phyloP scores from a whole-genome alignment of 306 rosid genomes.

The Begonia peltatifolia region DNA sequence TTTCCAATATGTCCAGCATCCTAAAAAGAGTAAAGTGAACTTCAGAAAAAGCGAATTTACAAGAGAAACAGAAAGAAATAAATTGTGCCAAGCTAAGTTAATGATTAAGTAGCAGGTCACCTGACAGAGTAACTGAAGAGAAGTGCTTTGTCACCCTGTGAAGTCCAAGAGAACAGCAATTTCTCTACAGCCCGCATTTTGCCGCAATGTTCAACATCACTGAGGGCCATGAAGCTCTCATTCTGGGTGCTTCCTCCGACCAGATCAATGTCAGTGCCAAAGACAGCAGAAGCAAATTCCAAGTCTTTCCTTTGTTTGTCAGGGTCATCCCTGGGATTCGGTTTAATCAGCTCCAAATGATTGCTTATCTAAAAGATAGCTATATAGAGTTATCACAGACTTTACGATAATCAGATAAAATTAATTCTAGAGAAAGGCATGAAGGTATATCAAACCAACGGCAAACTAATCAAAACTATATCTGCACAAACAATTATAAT shows the following conservation, averaged over 20 bases:
- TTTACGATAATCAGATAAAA: too few species aligned
- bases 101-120: constrained; percentile 12
- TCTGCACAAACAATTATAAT: too few species aligned
- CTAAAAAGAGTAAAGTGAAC: constrained; percentile 26
- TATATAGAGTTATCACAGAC: neutral
- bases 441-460: too few species aligned
- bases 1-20: constrained; percentile 91
- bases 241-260: constrained; percentile 68
- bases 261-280: constrained; percentile 72
- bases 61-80: too few species aligned
- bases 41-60: constrained; percentile 7
- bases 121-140: constrained; percentile 92
- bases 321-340: constrained; percentile 69
- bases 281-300: constrained; percentile 70
- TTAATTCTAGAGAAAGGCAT: too few species aligned
- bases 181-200: constrained; percentile 89
- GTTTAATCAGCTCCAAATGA: constrained; percentile 88
- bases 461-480: too few species aligned
- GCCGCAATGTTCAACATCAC: constrained; percentile 82
- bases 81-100: neutral
- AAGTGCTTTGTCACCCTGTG: constrained; percentile 82
- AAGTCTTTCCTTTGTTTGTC: constrained; percentile 80
- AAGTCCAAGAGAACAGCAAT: constrained; percentile 57
- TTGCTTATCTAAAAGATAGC: constrained; percentile 51
- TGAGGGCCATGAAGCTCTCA: constrained; percentile 84